A percentile compares a stretch with the other conserved stretches of the same genome.
Conservation (phyloP, 352 stramenopile species). For the Phytophthora melonis region DNA sequence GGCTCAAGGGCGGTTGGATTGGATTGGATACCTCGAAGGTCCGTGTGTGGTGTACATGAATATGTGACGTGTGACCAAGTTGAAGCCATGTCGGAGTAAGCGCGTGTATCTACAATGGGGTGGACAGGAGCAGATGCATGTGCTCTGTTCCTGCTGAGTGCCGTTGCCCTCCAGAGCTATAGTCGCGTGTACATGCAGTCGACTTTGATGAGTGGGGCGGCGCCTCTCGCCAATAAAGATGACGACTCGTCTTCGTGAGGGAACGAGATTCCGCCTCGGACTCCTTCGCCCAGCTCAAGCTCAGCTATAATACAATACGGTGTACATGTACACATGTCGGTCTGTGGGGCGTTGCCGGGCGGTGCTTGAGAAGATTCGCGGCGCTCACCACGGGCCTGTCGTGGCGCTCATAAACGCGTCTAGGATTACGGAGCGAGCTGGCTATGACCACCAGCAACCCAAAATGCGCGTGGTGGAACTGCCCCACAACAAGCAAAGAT, state of each 20-base stretch:
- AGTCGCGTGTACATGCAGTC: not conserved
- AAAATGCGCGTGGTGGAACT: constrained; percentile 28
- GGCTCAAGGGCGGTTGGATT: no score
- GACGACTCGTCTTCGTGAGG: not conserved
- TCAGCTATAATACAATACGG: no score
- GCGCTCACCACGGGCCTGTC: not conserved
- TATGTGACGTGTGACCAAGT: constrained; percentile 34
- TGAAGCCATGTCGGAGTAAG: constrained; percentile 8
- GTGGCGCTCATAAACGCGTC: constrained; percentile 25
- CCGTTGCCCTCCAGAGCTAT: no score
- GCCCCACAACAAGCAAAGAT: constrained; percentile 16
- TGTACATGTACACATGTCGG: no score
- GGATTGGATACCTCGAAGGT: not conserved
- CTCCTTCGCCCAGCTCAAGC: no score
- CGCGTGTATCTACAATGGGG: no score
- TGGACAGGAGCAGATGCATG: not conserved
- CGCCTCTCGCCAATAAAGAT: not conserved
- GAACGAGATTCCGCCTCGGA: no score
- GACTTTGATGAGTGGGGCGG: not conserved
- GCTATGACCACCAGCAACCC: constrained; percentile 9
- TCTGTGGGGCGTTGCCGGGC: no score
- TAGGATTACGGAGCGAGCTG: constrained; percentile 10
- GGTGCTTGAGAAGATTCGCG: not conserved
- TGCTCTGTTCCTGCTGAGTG: not conserved
- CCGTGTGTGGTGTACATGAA: constrained; percentile 25